Base-by-base conservation (phyloP, 2,329 filamentous ascomycete genomes). In the Parasarocladium wereldwijsianum region DNA sequence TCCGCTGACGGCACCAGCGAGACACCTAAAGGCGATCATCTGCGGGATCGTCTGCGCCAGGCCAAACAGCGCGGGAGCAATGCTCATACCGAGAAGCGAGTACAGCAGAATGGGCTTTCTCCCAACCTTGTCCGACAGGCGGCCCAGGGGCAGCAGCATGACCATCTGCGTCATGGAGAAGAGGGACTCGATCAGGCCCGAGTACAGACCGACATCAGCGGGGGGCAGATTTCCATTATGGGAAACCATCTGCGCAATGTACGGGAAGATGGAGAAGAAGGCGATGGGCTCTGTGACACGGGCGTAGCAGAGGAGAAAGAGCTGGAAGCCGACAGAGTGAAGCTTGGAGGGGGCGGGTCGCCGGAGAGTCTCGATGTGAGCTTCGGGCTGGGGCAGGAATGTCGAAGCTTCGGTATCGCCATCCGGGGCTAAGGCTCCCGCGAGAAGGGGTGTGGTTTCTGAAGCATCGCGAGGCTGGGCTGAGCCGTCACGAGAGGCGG, bases 261-360 rank as follows among this genome's bases (percentile, higher is more conserved):
- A 87, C 1, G 81, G 78, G 42, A 87, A 80, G 47, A 87, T 83
- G 46, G 65, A 72, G 57, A 86, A 87, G 57, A 83, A 87, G n/a
- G 79, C 77, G 23, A 86, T 65, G 1, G 82, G 80, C 44, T 87
- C 82, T 25, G 82, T 60, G 16, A 81, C 46, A 5, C 80, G 70
- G 2, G 75, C 73, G 46, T 74, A 80, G 57, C 81, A 87, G 9
- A 90, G 68, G 8, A 80, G 51, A 18, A 77, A 49, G 31, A 90
- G 72, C 47, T 87, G 82, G n/a, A n/a, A n/a, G n/a, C n/a, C n/a
- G n/a, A n/a, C n/a, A n/a, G n/a, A n/a, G n/a, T n/a, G n/a, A n/a
- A 47, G 31, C 36, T 55, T 60, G 64, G 40, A 61, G 54, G 2
- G 19, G 17, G 2, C 13, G 21, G 13, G 19, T n/a, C n/a, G n/a